These are phyloP conservation scores for Coniferiporia weirii DNA, from an alignment of 1,284 basidiomycete species.

Conservation along the genomic window DNA sequence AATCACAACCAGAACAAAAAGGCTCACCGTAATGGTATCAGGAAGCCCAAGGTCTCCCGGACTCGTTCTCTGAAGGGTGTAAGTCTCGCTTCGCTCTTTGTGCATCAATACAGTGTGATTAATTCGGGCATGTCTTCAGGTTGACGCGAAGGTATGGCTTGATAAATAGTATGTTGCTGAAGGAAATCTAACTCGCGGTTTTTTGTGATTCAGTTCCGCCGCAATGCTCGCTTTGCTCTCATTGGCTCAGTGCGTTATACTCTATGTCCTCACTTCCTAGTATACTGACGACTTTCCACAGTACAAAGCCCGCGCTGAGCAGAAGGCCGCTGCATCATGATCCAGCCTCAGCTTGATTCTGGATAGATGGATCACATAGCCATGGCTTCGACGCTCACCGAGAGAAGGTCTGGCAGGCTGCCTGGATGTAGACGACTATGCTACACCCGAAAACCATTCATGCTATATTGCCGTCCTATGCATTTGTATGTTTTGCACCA, in stretches of 20 bases:
- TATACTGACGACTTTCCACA: conserved; percentile 26
- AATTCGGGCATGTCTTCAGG: conserved; percentile 37
- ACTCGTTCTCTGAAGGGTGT: conserved; percentile 91
- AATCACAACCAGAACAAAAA: conserved; percentile 94
- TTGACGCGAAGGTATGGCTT: conserved; percentile 73
- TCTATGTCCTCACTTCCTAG: background rate
- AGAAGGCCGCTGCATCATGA: conserved; percentile 44
- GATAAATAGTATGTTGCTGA: background rate
- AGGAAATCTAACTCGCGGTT: conserved; percentile 18
- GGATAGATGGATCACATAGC: background rate
- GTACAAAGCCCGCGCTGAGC: conserved; percentile 59
- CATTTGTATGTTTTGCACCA: conserved; percentile 21
- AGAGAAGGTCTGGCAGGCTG: background rate
- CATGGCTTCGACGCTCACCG: background rate
- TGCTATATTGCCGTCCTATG: conserved; percentile 21
- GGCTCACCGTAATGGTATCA: conserved; percentile 98
- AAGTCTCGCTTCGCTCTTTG: conserved; percentile 33
- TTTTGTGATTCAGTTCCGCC: conserved; percentile 63
- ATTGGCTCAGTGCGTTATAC: conserved; percentile 65
- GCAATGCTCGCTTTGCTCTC: conserved; percentile 76
- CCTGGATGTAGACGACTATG: conserved; percentile 5
- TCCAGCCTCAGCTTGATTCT: conserved; percentile 18
- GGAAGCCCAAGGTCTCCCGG: conserved; percentile 69
- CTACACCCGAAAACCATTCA: conserved; percentile 18
- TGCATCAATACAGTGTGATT: background rate